These are phyloP conservation scores for Lyophyllum decastes DNA, from an alignment of 768 basidiomycete genomes.

Conservation along the genomic window DNA sequence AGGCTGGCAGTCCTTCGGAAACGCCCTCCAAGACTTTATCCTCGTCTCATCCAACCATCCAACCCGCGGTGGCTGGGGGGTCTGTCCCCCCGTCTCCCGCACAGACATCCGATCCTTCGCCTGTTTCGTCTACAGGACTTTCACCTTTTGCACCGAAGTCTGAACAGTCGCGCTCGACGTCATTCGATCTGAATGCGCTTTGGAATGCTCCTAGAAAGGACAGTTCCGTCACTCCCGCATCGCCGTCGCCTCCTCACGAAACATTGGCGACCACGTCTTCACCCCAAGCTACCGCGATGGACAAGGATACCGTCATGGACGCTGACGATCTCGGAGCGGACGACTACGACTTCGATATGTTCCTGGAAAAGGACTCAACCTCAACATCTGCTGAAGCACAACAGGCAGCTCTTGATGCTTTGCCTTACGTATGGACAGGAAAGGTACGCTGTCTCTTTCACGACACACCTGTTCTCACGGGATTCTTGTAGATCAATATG, in stretches of 20 bases:
- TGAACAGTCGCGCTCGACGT: slow-evolving; percentile 45
- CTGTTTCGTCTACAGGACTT: slow-evolving; percentile 37
- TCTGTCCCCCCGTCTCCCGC: slow-evolving; percentile 17
- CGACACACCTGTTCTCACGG: slow-evolving; percentile 4
- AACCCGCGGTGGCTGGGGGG: slow-evolving; percentile 13
- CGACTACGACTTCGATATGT: slow-evolving; percentile 88
- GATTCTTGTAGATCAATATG: slow-evolving; percentile 64
- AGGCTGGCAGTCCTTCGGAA: slow-evolving; percentile 39
- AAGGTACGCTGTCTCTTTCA: slow-evolving; percentile 47
- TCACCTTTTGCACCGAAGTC: slow-evolving; percentile 50
- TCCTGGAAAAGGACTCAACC: slow-evolving; percentile 60
- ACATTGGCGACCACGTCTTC: slow-evolving; percentile 24
- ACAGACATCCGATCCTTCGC: slow-evolving; percentile 16
- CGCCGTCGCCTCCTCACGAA: slow-evolving; percentile 11
- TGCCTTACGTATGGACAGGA: slow-evolving; percentile 71
- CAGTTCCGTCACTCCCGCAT: slow-evolving; percentile 15
- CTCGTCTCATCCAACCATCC: slow-evolving; percentile 6
- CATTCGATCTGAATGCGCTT: slow-evolving; percentile 73
- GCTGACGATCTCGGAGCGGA: slow-evolving; percentile 49
- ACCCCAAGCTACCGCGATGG: slow-evolving; percentile 27
- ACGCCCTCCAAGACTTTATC: slow-evolving; percentile 20
- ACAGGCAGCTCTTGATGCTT: slow-evolving; percentile 53
- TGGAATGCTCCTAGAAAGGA: slow-evolving; percentile 60
- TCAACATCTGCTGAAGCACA: slow-evolving; percentile 38
- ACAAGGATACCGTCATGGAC: slow-evolving; percentile 48